Conservation (phyloP, 352 stramenopile species). For the Phytophthora melonis region DNA sequence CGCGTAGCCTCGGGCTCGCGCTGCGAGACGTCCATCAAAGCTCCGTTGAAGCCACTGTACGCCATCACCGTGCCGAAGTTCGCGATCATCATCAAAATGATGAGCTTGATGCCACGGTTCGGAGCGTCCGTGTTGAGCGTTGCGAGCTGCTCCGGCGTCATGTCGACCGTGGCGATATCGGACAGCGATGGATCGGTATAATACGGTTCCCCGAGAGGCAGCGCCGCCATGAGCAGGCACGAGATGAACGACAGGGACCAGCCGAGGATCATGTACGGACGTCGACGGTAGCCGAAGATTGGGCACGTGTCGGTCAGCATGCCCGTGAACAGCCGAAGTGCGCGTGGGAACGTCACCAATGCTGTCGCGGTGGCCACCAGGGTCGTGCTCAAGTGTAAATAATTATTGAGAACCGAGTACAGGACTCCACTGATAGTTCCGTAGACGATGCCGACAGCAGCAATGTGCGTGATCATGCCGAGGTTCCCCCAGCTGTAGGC, state of each 20-base stretch:
- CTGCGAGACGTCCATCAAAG: slow-evolving; percentile 63
- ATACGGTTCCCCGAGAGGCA: slow-evolving; percentile 56
- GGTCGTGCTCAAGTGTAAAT: slow-evolving; percentile 61
- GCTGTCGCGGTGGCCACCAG: not conserved
- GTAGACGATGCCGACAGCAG: slow-evolving; percentile 52
- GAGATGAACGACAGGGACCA: slow-evolving; percentile 49
- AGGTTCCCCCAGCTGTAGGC: slow-evolving; percentile 45
- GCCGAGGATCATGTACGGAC: slow-evolving; percentile 83
- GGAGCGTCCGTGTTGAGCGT: slow-evolving; percentile 50
- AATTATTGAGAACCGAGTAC: slow-evolving; percentile 71
- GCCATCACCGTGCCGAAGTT: slow-evolving; percentile 80
- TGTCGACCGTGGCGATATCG: slow-evolving; percentile 33
- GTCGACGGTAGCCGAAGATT: slow-evolving; percentile 78
- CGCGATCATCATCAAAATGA: slow-evolving; percentile 74
- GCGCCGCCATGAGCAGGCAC: slow-evolving; percentile 52
- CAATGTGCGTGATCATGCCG: slow-evolving; percentile 55
- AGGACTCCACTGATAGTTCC: slow-evolving; percentile 44
- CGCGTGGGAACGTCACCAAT: no score
- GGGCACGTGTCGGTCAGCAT: slow-evolving; percentile 40
- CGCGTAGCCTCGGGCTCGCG: slow-evolving; percentile 46
- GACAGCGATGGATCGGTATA: slow-evolving; percentile 41
- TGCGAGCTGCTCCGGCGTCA: slow-evolving; percentile 45
- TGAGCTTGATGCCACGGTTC: slow-evolving; percentile 52
- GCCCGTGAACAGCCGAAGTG: no score
- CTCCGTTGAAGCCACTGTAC: slow-evolving; percentile 71